Conservation (phyloP, 2,329 filamentous ascomycete species). For the Blastomyces emzantsi region DNA sequence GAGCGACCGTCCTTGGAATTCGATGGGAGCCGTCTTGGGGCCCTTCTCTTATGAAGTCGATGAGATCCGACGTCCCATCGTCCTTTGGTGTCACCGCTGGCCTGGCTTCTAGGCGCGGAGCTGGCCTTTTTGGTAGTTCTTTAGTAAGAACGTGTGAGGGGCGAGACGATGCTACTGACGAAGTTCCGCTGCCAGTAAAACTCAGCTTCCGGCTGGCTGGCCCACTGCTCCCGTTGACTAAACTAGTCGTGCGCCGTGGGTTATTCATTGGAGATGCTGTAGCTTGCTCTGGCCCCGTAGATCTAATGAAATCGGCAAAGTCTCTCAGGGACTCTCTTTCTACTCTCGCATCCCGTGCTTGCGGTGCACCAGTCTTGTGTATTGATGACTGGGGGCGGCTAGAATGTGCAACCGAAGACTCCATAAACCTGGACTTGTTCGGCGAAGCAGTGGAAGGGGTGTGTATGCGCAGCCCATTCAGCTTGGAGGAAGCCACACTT, state of each 20-base stretch:
- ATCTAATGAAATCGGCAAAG: conserved; percentile 82
- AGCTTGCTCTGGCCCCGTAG: conserved; percentile 56
- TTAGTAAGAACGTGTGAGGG: neutral
- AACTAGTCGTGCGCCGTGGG: neutral
- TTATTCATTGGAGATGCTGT: neutral
- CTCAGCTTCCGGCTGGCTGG: neutral
- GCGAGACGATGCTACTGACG: neutral
- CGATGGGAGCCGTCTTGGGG: conserved; percentile 61
- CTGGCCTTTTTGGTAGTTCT: conserved; percentile 2
- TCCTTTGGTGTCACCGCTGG: conserved; percentile 55
- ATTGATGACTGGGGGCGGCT: conserved; percentile 17
- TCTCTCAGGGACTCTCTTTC: conserved; percentile 65
- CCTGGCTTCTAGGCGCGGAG: conserved; percentile 57
- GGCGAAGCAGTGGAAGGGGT: conserved; percentile 18
- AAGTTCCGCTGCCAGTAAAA: neutral
- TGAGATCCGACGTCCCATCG: conserved; percentile 72
- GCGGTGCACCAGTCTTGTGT: conserved; percentile 16
- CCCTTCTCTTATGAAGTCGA: conserved; percentile 89
- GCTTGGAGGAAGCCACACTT: conserved; percentile 13
- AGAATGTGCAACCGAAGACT: conserved; percentile 11
- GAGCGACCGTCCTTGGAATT: conserved; percentile 73
- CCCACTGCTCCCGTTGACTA: neutral
- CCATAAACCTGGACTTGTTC: conserved; percentile 20
- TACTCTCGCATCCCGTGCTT: conserved; percentile 64
- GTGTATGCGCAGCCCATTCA: conserved; percentile 16